phyloP scores from a whole-genome alignment of 495 filamentous ascomycete genomes.

The Penicillium parvum region DNA sequence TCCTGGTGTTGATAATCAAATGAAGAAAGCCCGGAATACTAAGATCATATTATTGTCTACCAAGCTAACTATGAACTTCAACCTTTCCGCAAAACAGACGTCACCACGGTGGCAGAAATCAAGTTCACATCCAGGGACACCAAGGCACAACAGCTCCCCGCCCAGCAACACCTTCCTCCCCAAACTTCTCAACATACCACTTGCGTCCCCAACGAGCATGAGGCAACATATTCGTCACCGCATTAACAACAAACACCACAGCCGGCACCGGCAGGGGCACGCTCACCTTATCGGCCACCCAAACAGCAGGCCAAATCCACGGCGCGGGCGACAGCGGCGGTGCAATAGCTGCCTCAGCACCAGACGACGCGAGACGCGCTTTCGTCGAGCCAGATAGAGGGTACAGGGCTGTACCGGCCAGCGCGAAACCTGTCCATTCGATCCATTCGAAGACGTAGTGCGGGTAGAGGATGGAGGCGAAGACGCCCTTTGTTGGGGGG shows the following conservation, averaged over 20 bases:
- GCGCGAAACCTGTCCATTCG: slow-evolving; percentile 87
- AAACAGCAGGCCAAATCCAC: slow-evolving; percentile 55
- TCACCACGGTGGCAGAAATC: too few relatives aligned
- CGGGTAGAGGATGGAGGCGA: slow-evolving; percentile 77
- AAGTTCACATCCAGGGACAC: slow-evolving; percentile 41
- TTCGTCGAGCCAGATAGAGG: slow-evolving; percentile 13
- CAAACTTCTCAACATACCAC: slow-evolving; percentile 91
- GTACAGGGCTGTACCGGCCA: slow-evolving; percentile 47
- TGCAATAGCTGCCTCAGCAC: slow-evolving; percentile 3
- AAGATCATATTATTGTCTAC: not conserved
- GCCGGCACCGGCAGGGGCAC: slow-evolving; percentile 56
- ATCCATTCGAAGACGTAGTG: slow-evolving; percentile 96
- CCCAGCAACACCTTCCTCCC: slow-evolving; percentile 65
- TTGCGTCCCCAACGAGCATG: slow-evolving; percentile 74
- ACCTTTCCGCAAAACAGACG: too few relatives aligned
- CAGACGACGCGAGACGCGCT: not conserved
- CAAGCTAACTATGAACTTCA: not conserved
- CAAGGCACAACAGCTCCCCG: slow-evolving; percentile 83
- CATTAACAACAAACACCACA: slow-evolving; percentile 76
- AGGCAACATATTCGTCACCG: slow-evolving; percentile 84
- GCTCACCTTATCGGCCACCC: slow-evolving; percentile 27
- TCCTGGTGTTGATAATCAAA: too few relatives aligned
- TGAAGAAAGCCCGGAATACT: not conserved
- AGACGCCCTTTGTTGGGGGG: slow-evolving; percentile 79
- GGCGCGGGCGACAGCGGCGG: slow-evolving; percentile 31